phyloP scores from a whole-genome alignment of 177 flowering plant genomes.

The Tripterygium wilfordii region DNA sequence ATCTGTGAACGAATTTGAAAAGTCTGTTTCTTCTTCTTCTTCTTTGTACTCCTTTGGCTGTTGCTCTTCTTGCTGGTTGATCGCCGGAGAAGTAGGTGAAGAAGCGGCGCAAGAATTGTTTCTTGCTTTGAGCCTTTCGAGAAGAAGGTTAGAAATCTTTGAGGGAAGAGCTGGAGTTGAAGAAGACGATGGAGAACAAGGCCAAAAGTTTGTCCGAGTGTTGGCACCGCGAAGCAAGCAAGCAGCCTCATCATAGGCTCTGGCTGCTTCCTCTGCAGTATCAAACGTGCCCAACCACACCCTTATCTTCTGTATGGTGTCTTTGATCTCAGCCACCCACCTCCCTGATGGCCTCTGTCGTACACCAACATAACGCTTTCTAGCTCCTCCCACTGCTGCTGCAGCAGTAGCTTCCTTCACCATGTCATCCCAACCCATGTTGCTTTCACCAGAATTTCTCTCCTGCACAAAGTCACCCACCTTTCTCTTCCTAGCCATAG shows the following conservation, averaged over 20 bases:
- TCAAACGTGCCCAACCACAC: conserved; percentile 62
- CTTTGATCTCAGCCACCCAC: conserved; percentile 67
- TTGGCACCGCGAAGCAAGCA: conserved; percentile 55
- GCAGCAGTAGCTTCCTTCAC: conserved; percentile 36
- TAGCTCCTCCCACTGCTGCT: conserved; percentile 34
- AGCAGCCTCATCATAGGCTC: conserved; percentile 65
- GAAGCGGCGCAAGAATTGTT: conserved; percentile 18
- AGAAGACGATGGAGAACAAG: conserved; percentile 24
- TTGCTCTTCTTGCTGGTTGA: conserved; percentile 5
- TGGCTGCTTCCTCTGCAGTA: conserved; percentile 61
- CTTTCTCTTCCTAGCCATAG: conserved; percentile 44
- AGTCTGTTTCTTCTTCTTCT: conserved; percentile 10
- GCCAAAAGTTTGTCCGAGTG: conserved; percentile 64
- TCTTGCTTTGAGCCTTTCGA: conserved; percentile 46
- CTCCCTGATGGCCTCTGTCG: conserved; percentile 57
- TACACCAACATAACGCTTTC: conserved; percentile 52
- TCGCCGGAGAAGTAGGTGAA: not conserved
- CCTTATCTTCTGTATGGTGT: conserved; percentile 54
- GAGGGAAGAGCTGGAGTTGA: conserved; percentile 48
- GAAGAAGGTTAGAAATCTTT: conserved; percentile 46
- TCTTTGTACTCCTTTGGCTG: conserved; percentile 10
- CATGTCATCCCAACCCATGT: conserved; percentile 40
- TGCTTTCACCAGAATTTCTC: conserved; percentile 16
- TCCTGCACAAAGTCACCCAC: conserved; percentile 15
- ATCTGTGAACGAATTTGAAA: conserved; percentile 25